Evolutionary conservation across 352 stramenopile genomes (phyloP).

Genomic region (Phytopythium boreale): DNA sequence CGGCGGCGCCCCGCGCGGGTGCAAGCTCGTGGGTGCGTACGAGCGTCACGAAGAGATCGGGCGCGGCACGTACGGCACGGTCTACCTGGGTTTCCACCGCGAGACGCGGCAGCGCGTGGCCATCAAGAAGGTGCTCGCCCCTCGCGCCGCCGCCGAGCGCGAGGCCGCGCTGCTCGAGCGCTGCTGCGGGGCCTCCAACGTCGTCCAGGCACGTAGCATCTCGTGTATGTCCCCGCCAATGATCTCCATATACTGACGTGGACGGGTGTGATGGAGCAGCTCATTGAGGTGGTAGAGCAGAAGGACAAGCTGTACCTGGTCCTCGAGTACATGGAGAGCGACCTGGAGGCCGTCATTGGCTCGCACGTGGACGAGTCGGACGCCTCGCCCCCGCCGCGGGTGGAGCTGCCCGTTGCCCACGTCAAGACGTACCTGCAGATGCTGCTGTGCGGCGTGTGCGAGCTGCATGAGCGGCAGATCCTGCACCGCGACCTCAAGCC

Average conservation of each 20-base stretch:
- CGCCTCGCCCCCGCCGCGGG: constrained; percentile 24
- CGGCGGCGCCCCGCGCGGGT: constrained; percentile 12
- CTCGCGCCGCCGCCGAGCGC: constrained; percentile 26
- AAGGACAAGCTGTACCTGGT: constrained; percentile 72
- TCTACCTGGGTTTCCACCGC: constrained; percentile 59
- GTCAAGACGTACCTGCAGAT: constrained; percentile 73
- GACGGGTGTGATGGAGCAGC: constrained; percentile 17
- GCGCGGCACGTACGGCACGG: constrained; percentile 73
- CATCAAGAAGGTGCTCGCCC: constrained; percentile 76
- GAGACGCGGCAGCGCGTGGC: constrained; percentile 39
- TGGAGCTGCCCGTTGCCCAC: constrained; percentile 39
- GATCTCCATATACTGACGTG: neutral
- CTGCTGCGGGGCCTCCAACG: constrained; percentile 42
- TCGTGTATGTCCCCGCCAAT: too few species aligned
- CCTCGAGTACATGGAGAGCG: constrained; percentile 78
- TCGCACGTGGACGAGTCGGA: neutral
- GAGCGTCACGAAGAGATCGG: constrained; percentile 76
- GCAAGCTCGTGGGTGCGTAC: constrained; percentile 63
- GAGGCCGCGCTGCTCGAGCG: constrained; percentile 49
- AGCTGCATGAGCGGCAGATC: constrained; percentile 56
- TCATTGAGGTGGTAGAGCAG: constrained; percentile 53
- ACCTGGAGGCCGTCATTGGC: constrained; percentile 60
- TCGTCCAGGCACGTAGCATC: constrained; percentile 45
- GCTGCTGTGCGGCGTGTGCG: constrained; percentile 52
- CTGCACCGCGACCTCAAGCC: constrained; percentile 82